Percentiles rank a stretch among this genome's conserved stretches.
Conservation (phyloP, 305 asterid species). For the Plantago coronopus region DNA sequence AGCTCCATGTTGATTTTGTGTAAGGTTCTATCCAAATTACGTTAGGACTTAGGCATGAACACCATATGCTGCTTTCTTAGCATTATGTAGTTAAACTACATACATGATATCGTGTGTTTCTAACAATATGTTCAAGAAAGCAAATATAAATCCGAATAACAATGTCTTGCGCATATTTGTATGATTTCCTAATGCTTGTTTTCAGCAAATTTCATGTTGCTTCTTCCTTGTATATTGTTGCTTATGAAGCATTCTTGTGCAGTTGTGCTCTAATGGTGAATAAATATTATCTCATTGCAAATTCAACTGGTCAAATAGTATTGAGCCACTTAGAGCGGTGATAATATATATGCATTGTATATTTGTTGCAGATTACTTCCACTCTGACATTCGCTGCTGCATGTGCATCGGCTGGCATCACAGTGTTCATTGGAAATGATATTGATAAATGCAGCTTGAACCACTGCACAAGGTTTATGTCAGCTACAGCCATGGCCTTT, state of each 20-base stretch:
- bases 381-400: conserved; percentile 95
- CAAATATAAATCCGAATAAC: not conserved
- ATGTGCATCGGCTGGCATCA: conserved; percentile 91
- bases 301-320: not conserved
- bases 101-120: not conserved
- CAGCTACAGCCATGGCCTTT: conserved; percentile 93
- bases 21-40: not conserved
- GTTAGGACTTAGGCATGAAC: not conserved
- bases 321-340: not conserved
- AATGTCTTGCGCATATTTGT: not conserved
- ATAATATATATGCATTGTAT: not conserved
- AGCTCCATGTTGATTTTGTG: not conserved
- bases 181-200: not conserved
- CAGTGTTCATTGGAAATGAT: conserved; percentile 86
- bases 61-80: too few species aligned
- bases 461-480: conserved; percentile 82
- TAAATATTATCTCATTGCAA: not conserved
- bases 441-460: conserved; percentile 58
- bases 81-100: not conserved
- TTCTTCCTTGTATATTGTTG: not conserved
- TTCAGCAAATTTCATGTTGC: not conserved
- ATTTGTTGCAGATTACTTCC: conserved; percentile 64
- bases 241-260: not conserved
- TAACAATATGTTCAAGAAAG: not conserved
- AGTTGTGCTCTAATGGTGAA: not conserved